phyloP scores from a whole-genome alignment of 2,329 filamentous ascomycete species.

The Clarireedia homoeocarpa region DNA sequence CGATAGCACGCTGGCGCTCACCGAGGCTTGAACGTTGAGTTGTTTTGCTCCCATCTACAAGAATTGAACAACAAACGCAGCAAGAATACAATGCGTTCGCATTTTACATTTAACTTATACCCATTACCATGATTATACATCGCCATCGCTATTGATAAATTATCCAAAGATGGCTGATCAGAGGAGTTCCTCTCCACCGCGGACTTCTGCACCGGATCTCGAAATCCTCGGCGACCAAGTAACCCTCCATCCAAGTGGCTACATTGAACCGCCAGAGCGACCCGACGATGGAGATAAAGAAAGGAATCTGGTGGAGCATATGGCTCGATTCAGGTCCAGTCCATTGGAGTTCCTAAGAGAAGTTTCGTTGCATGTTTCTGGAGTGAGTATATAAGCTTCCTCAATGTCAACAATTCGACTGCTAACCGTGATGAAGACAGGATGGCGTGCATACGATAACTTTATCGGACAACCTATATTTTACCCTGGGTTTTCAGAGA shows the following conservation, averaged over 20 bases:
- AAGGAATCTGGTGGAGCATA: conserved; percentile 68
- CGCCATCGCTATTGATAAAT: neutral
- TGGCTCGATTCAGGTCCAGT: conserved; percentile 74
- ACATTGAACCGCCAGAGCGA: conserved; percentile 41
- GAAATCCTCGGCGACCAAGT: conserved; percentile 69
- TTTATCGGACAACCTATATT: conserved; percentile 89
- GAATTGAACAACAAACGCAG: neutral
- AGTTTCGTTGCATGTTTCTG: conserved; percentile 86
- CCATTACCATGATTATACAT: conserved; percentile 1
- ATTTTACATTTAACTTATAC: neutral
- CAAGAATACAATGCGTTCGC: neutral
- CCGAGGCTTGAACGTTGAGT: neutral
- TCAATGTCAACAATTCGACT: neutral
- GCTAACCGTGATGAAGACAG: conserved; percentile 39
- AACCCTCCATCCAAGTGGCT: conserved; percentile 67
- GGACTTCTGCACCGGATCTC: conserved; percentile 61
- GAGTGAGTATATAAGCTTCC: conserved; percentile 31
- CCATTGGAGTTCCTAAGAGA: conserved; percentile 79
- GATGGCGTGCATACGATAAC: conserved; percentile 91
- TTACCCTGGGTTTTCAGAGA: conserved; percentile 84
- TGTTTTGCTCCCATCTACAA: neutral
- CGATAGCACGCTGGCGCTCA: neutral
- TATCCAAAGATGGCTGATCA: conserved; percentile 29
- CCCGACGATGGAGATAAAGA: conserved; percentile 49
- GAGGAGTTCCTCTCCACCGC: conserved; percentile 18